Base-by-base conservation (phyloP, 352 stramenopile species). In the Pythium insidiosum region DNA sequence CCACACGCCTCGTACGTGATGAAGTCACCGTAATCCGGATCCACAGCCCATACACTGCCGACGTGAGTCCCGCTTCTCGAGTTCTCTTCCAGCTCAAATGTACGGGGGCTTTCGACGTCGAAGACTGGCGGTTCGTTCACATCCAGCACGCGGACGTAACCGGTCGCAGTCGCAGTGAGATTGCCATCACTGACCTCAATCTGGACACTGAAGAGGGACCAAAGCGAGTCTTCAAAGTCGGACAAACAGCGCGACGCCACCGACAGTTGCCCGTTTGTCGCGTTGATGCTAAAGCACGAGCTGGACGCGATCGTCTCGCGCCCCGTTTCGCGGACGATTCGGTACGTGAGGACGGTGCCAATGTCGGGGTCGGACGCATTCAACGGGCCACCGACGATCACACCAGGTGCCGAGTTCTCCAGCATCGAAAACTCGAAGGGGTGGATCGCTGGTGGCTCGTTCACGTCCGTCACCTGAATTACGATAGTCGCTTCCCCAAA, bases 1-100 rank as follows among this genome's bases (percentile, higher is more conserved):
- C 60, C 68, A 12, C 71, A 84, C 5, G 63, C 37, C 54, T 49
- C 74, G 38, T 79, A 79, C 13, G 50, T 34, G 16, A 73, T 48
- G 0, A 43, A 5, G 4, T 84, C 68, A 15, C 60, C 37, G 4
- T 40, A 40, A 19, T 84, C 71, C 0, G 56, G 58, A 38, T 84
- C 71, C 10, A 33, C 30, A 5, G 65, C 66, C 6, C 55, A 49
- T 2, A 77, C 16, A 11, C 47, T 15, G 5, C 38, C 62, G 15
- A 77, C 53, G 1, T 51, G 15, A 4, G 47, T 62, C 13, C 47
- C 53, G 24, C 25, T 44, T 0, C 37, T 44, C 1, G 46, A 29
- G 26, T 66, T 66, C 16, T 66, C 58, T 11, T 55, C 39, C 12
- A 62, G 28, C 9, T 47, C 2, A n/a, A n/a, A n/a, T n/a, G n/a